Base-by-base conservation (phyloP, 192 early-diverging fungal genomes). In the Gonapodya prolifera region DNA sequence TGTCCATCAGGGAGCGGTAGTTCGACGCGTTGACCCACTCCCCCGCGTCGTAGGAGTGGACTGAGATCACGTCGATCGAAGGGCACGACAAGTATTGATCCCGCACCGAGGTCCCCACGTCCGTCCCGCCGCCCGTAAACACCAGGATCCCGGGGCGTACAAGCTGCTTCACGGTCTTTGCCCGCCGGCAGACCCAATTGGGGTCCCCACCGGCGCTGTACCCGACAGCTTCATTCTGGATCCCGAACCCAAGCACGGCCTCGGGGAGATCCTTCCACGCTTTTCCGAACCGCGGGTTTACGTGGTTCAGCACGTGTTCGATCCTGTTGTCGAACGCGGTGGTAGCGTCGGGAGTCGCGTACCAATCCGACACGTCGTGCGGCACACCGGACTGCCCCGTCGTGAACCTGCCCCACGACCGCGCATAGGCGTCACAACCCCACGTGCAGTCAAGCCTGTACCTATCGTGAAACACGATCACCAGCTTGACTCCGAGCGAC, bases 191-290 rank as follows among this genome's bases (percentile, higher is more conserved):
- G 76, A 75, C 75, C 80, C 80, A 80, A 28, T 75, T 71, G 13
- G 77, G 35, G 69, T 80, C 77, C 69, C 78, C 36, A 33, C 71
- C 70, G 36, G 33, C 69, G 33, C 70, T 70, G 2, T 80, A 34
- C 33, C 70, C 80, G 35, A 78, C 76, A n/a, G n/a, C 80, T 35
- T 80, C 80, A 35, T 80, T 80, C 33, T 80, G 31, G 30, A 80
- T 78, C 35, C 77, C 80, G 36, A 80, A 78, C 8, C 76, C 70
- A 33, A 77, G 34, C 13, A 80, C 74, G 0, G 70, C 80, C 1
- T 79, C 77, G 8, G 77, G 70, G 36, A 80, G 34, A 16, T 79
- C 23, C 33, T 79, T 80, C 77, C 77, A 80, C 29, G 80, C 73
- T 34, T 29, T 75, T 13, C 77, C 76, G 34, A 80, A 70, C 1